Percentiles rank a stretch among this genome's conserved stretches.
phyloP scores from a whole-genome alignment of 352 stramenopile genomes.

The Thalassiosira hispida region DNA sequence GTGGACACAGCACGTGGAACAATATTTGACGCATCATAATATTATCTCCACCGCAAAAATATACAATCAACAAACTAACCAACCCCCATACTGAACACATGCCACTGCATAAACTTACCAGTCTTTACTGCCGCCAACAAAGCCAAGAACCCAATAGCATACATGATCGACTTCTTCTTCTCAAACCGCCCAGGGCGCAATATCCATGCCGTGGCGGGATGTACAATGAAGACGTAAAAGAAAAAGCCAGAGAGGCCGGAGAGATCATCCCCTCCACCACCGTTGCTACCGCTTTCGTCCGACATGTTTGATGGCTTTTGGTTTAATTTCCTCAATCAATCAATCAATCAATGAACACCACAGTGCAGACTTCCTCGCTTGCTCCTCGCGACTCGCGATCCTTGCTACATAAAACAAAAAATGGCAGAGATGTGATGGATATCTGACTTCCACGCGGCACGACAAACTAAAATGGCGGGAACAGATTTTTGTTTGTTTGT shows the following conservation, averaged over 20 bases:
- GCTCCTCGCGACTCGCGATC: too few relatives aligned
- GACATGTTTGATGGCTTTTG: constrained; percentile 32
- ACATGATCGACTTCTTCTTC: constrained; percentile 91
- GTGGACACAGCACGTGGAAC: neutral
- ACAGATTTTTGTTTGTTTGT: too few relatives aligned
- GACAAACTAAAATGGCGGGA: too few relatives aligned
- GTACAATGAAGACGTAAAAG: constrained; percentile 89
- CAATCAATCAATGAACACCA: neutral
- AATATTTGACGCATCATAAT: too few relatives aligned
- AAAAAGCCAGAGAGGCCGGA: constrained; percentile 86
- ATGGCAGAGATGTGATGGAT: too few relatives aligned
- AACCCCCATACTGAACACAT: constrained; percentile 1
- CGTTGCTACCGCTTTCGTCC: constrained; percentile 43
- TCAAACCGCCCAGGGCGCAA: constrained; percentile 93
- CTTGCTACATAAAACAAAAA: too few relatives aligned
- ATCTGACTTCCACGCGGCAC: too few relatives aligned
- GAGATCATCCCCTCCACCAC: constrained; percentile 68
- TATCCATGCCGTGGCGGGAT: constrained; percentile 95
- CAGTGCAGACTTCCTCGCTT: too few relatives aligned
- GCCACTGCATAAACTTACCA: constrained; percentile 63
- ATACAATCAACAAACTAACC: neutral
- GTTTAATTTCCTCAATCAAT: neutral
- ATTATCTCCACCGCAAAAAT: neutral
- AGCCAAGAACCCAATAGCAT: constrained; percentile 93
- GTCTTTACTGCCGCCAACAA: constrained; percentile 92